Evolutionary conservation across 495 filamentous ascomycete genomes (phyloP).

Genomic region (Penicillium canariense): DNA sequence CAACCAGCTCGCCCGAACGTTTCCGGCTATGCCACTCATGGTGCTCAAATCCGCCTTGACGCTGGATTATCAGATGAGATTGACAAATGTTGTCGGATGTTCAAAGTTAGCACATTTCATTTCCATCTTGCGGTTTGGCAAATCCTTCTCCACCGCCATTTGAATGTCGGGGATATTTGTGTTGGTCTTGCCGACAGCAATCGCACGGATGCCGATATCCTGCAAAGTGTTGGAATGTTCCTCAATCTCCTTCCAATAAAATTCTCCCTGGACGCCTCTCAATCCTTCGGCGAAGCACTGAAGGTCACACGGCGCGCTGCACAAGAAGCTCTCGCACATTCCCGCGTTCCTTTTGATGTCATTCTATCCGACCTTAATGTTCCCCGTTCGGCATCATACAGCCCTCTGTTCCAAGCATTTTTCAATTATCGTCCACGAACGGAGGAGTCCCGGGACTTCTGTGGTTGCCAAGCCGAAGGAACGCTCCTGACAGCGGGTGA

Average conservation of each 20-base stretch:
- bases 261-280: slow-evolving; percentile 18
- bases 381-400: slow-evolving; percentile 30
- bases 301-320: slow-evolving; percentile 16
- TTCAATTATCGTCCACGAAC: slow-evolving; percentile 37
- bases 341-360: slow-evolving; percentile 45
- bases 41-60: slow-evolving; percentile 15
- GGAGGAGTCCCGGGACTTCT: slow-evolving; percentile 14
- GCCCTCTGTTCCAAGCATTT: slow-evolving; percentile 40
- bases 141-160: slow-evolving; percentile 26
- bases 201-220: slow-evolving; percentile 27
- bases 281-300: slow-evolving; percentile 17
- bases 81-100: slow-evolving; percentile 12
- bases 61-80: slow-evolving; percentile 5
- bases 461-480: slow-evolving; percentile 16
- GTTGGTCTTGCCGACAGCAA: slow-evolving; percentile 48
- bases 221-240: slow-evolving; percentile 40
- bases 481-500: slow-evolving; percentile 23
- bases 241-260: slow-evolving; percentile 49
- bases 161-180: slow-evolving; percentile 34
- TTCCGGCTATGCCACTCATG: slow-evolving; percentile 1
- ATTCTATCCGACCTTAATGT: slow-evolving; percentile 39
- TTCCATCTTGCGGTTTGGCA: slow-evolving; percentile 42
- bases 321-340: slow-evolving; percentile 30
- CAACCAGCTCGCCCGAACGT: slow-evolving; percentile 8
- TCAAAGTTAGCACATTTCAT: slow-evolving; percentile 39